Evolutionary conservation across 257 asterid species (phyloP).

Genomic region (Mentha longifolia): DNA sequence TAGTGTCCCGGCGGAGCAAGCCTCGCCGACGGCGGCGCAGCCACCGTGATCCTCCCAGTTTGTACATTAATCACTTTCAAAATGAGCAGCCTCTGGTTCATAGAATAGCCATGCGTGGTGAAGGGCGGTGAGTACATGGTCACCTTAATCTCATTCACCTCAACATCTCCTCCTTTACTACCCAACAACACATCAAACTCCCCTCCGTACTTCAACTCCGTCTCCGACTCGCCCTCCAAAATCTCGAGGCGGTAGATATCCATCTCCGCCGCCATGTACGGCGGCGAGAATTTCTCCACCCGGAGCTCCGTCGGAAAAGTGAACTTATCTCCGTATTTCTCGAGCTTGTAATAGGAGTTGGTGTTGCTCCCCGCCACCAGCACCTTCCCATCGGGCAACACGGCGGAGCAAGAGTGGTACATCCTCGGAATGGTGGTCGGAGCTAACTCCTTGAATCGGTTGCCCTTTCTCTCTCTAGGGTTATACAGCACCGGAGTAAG

Average conservation of each 20-base stretch:
- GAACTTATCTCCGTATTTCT: slow-evolving; percentile 29
- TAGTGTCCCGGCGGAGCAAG: slow-evolving; percentile 88
- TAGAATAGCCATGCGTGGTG: slow-evolving; percentile 92
- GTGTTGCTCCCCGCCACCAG: slow-evolving; percentile 87
- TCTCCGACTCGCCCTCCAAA: slow-evolving; percentile 32
- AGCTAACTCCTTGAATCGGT: slow-evolving; percentile 52
- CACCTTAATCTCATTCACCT: slow-evolving; percentile 45
- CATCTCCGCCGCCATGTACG: slow-evolving; percentile 61
- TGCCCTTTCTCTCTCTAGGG: slow-evolving; percentile 48
- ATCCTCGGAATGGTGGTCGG: slow-evolving; percentile 66
- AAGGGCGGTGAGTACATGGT: slow-evolving; percentile 89
- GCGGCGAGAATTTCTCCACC: slow-evolving; percentile 87
- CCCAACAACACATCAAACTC: slow-evolving; percentile 39
- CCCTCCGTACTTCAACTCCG: slow-evolving; percentile 48
- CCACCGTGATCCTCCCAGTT: slow-evolving; percentile 39
- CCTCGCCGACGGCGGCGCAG: slow-evolving; percentile 73
- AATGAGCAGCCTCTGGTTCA: slow-evolving; percentile 73
- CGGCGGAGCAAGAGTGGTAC: slow-evolving; percentile 73
- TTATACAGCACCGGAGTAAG: slow-evolving; percentile 62
- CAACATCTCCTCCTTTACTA: neutral
- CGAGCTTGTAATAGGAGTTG: slow-evolving; percentile 50
- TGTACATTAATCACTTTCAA: slow-evolving; percentile 44
- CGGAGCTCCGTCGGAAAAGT: slow-evolving; percentile 65
- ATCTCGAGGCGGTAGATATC: slow-evolving; percentile 44
- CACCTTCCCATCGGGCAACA: slow-evolving; percentile 70